phyloP scores from a whole-genome alignment of 129 eudicot genomes.

The Lactuca saligna region DNA sequence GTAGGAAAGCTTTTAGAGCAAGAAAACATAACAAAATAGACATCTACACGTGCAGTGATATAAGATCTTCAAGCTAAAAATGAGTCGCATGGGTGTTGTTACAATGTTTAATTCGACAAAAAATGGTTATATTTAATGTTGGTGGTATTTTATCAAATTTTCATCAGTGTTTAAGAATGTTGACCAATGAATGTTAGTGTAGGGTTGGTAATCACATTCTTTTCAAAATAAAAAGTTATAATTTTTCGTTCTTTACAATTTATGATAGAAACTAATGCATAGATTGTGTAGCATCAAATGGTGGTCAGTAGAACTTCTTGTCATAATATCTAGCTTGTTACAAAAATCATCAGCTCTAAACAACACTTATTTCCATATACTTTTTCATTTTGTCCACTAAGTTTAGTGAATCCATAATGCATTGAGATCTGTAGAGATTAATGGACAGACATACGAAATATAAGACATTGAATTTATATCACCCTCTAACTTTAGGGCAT shows the following conservation, averaged over 20 bases:
- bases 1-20: constrained; percentile 85
- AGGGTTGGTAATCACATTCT: constrained; percentile 49
- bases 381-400: no score
- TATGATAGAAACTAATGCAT: not conserved
- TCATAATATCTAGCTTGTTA: no score
- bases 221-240: not conserved
- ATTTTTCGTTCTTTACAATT: no score
- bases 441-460: not conserved
- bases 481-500: no score
- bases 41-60: constrained; percentile 50
- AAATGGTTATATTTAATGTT: constrained; percentile 43
- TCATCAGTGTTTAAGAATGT: constrained; percentile 44
- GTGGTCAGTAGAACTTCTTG: no score
- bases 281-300: not conserved
- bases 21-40: constrained; percentile 53
- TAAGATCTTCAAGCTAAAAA: constrained; percentile 46
- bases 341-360: no score
- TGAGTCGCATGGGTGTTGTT: constrained; percentile 64
- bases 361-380: no score
- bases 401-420: no score
- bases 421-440: no score
- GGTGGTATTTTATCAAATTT: constrained; percentile 39
- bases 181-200: no score
- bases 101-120: constrained; percentile 47
- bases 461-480: no score